Base-by-base conservation (phyloP, 306 rosid species). In the Ormosia emarginata region DNA sequence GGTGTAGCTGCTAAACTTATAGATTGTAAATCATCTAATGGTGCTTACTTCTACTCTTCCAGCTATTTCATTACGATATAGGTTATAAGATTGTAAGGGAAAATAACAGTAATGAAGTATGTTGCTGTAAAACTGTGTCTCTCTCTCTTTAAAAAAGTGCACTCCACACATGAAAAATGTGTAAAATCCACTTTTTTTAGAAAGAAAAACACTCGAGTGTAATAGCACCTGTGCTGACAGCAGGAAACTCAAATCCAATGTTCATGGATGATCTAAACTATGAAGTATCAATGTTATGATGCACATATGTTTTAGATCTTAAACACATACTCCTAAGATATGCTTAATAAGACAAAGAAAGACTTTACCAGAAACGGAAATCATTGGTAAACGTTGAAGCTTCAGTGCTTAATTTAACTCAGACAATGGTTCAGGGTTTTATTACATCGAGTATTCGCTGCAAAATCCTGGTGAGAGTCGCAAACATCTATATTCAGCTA, bases 1-100 rank as follows among this genome's bases (percentile, higher is more conserved):
- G 99, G 98, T 81, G 99, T 93, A 67, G 86, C 88, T 10, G 99
- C 99, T 30, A 95, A 95, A 78, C 98, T 95, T 65, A 77, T 89
- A 50, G 89, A 87, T 69, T 68, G 80, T 72, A 95, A 85, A 87
- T 81, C 99, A 55, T 34, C 90, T 17, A 91, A 91, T 8, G 98
- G 98, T 93, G 81, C 67, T 14, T 69, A 24, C 68, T 29, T 37
- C 34, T 64, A 15, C 78, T 15, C 52, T 71, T 77, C 49, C 70
- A 11, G 1, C 61, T 62, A 10, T 50, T 79, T 14, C 71, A 30
- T 11, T 59, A 15, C 70, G 62, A 29, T 17, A 50, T 37, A 10
- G 33, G 57, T 29, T 53, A 37, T 70, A 33, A 32, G 68, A 55
- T 79, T 59, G 37, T 8, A 47, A 2, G 39, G 39, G 10, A 12